These are phyloP conservation scores for Linnemannia exigua DNA, from an alignment of 192 early-diverging fungal species.

Conservation along the genomic window DNA sequence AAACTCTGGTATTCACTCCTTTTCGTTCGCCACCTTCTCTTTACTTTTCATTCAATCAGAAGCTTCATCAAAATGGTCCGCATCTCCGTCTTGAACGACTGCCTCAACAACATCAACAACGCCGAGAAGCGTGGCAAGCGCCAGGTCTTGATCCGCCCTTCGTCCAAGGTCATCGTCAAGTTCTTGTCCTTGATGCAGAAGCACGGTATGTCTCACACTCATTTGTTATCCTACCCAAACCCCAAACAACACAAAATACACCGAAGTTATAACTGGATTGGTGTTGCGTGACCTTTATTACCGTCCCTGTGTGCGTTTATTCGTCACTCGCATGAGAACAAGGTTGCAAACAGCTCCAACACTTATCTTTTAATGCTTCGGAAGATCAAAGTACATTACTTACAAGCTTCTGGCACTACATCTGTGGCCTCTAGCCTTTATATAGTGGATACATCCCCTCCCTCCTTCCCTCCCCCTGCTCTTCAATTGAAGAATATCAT, in stretches of 20 bases:
- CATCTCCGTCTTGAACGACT: conserved; percentile 96
- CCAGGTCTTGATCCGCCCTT: conserved; percentile 97
- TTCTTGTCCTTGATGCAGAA: conserved; percentile 99
- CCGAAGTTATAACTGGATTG: conserved; percentile 84
- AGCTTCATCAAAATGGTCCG: conserved; percentile 86
- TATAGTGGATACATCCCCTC: conserved; percentile 49
- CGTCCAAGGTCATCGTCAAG: conserved; percentile 98
- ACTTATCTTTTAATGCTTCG: conserved; percentile 83
- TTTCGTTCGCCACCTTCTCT: conserved; percentile 6
- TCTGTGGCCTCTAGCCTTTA: conserved; percentile 49
- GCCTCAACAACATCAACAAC: conserved; percentile 99
- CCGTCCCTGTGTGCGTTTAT: conserved; percentile 10
- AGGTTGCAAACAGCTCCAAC: conserved; percentile 48
- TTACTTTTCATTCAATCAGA: conserved; percentile 30
- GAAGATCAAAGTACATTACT: conserved; percentile 66
- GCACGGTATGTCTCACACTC: conserved; percentile 90
- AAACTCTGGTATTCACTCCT: conserved; percentile 47
- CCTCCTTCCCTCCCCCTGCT: background rate
- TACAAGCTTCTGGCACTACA: conserved; percentile 67
- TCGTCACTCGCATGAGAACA: background rate
- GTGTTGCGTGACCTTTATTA: conserved; percentile 60
- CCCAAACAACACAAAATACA: background rate
- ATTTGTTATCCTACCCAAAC: background rate
- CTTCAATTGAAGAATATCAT: background rate
- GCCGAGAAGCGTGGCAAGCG: conserved; percentile 99